Percentiles rank a stretch among this genome's conserved stretches.
Evolutionary conservation across 805 yeast genomes (phyloP).

Genomic region (Hanseniaspora mollemarum): DNA sequence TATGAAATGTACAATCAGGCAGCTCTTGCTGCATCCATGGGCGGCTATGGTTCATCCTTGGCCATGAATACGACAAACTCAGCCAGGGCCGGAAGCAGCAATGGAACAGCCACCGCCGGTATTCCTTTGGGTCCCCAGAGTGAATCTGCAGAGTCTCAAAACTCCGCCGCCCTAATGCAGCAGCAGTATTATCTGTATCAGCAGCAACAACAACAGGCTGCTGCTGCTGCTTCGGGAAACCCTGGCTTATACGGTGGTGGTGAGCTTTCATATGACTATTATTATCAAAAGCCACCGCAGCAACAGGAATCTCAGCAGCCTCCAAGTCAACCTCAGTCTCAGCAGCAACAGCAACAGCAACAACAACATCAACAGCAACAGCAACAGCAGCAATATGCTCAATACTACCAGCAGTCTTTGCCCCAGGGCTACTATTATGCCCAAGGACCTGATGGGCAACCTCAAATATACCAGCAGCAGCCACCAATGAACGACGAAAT

Average conservation of each 20-base stretch:
- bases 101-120: constrained; percentile 18
- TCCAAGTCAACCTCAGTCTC: neutral
- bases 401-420: constrained; percentile 5
- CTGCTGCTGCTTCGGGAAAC: neutral
- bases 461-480: neutral
- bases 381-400: constrained; percentile 16
- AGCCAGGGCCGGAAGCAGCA: neutral
- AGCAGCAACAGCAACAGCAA: neutral
- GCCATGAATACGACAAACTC: constrained; percentile 21
- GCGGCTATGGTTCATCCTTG: constrained; percentile 16
- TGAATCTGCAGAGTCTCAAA: constrained; percentile 23
- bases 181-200: constrained; percentile 1
- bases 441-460: neutral
- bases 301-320: neutral
- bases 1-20: constrained; percentile 6
- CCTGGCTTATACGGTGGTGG: constrained; percentile 2
- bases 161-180: constrained; percentile 17
- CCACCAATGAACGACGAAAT: neutral
- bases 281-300: constrained; percentile 5
- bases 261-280: constrained; percentile 14
- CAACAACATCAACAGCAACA: constrained; percentile 7
- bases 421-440: neutral
- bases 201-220: neutral
- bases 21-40: constrained; percentile 16
- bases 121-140: constrained; percentile 19